A percentile compares a stretch with the other conserved stretches of the same genome.
Conservation (phyloP, 129 eudicot genomes). For the Apium graveolens region DNA sequence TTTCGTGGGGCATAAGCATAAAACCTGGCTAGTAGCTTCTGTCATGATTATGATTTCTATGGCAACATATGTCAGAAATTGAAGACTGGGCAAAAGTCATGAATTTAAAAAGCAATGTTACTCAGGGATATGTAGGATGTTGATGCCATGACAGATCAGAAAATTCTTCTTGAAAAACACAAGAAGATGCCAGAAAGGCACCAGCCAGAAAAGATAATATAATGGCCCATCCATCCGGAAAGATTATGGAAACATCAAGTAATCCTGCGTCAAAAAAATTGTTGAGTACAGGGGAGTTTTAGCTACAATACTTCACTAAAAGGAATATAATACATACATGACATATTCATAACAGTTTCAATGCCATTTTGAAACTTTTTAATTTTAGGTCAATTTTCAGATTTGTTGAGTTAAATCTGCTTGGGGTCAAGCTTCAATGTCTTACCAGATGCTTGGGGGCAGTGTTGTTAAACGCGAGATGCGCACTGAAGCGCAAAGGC, state of each 20-base stretch:
- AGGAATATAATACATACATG: conserved; percentile 16
- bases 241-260: conserved; percentile 42
- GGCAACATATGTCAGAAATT: conserved; percentile 52
- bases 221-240: conserved; percentile 53
- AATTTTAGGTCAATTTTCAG: not conserved
- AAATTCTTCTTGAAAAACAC: conserved; percentile 48
- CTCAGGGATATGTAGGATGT: conserved; percentile 39
- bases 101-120: conserved; percentile 55
- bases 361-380: conserved; percentile 14
- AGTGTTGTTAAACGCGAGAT: too few species aligned
- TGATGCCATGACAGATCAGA: conserved; percentile 52
- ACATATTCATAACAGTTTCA: conserved; percentile 5
- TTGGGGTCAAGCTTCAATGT: not conserved
- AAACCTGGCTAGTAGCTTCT: conserved; percentile 47
- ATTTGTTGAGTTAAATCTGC: not conserved
- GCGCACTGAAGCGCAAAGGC: too few species aligned
- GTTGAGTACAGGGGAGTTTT: conserved; percentile 41
- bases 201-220: conserved; percentile 45
- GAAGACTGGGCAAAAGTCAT: conserved; percentile 51
- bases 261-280: conserved; percentile 63
- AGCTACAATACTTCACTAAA: conserved; percentile 17
- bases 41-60: conserved; percentile 41
- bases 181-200: conserved; percentile 49
- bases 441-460: not conserved
- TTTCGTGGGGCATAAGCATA: conserved; percentile 28